phyloP scores from a whole-genome alignment of 257 asterid species.

The Solanum phureja region DNA sequence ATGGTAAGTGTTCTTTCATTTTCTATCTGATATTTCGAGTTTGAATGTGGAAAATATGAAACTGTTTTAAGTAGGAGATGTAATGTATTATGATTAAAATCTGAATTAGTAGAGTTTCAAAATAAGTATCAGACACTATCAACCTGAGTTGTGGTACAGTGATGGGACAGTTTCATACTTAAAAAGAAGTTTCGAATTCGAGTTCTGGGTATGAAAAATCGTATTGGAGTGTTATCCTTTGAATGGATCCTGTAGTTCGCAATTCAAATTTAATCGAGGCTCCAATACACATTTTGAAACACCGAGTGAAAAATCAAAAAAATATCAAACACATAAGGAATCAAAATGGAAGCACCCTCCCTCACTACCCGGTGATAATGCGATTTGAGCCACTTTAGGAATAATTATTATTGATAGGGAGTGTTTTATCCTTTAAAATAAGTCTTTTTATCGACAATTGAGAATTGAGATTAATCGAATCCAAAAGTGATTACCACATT shows the following conservation, averaged over 20 bases:
- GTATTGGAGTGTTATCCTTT: background rate
- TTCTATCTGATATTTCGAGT: background rate
- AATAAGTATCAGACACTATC: background rate
- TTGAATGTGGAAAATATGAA: background rate
- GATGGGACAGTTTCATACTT: background rate
- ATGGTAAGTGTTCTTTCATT: background rate
- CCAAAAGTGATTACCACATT: background rate
- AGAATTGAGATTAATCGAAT: background rate
- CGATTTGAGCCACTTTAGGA: background rate
- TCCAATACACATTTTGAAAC: background rate
- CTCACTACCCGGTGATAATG: background rate
- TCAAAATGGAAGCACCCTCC: background rate
- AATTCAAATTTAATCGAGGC: background rate
- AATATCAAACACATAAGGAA: background rate
- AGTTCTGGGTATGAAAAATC: background rate
- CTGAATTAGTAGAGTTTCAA: background rate
- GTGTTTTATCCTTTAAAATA: background rate
- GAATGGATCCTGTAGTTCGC: fast-evolving
- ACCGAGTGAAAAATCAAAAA: no score
- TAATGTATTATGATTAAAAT: background rate
- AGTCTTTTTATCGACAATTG: background rate
- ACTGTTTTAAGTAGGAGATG: fast-evolving
- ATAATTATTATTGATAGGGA: background rate
- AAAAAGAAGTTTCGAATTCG: no score
- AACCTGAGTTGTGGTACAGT: background rate